Evolutionary conservation across 2,329 filamentous ascomycete genomes (phyloP), one percentile per base, ranked within the genome.

Genomic region (Xylogone sp.): DNA sequence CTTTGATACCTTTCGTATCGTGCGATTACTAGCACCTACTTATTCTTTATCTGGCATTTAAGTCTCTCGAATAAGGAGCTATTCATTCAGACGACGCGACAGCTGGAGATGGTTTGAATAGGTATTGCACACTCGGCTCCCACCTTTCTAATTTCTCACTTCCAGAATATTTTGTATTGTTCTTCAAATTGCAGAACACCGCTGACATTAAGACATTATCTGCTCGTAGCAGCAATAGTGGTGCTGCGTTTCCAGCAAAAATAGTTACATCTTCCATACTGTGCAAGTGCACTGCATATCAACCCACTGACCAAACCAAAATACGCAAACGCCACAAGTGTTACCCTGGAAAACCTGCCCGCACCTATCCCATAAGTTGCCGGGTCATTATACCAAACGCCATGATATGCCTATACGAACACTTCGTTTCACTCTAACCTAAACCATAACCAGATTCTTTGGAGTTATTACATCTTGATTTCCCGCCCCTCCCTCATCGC

Each of bases 361-460:
- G 43, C 24, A 45, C 16, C 19, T 45, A 45, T 29, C 43, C 24
- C 18, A 45, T 39, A 16, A 9, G n/a, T 9, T 39, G 6, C 21
- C 10, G 34, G 8, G 34, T 16, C 34, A 18, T 39, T 39, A 6
- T 16, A 39, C 13, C 8, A 39, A 56, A 57, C 55, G 46, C 57
- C 55, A 45, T 48, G 57, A 55, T 57, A 57, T 55, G 53, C 53
- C 43, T 29, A 42, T 22, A 18, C 19, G 21, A 21, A 24, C 9
- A 34, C 31, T 42, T 13, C n/a, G 3, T 16, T 10, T n/a, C 18
- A 24, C 18, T 31, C 39, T 48, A 42, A 13, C 34, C 22, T 55
- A 62, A 34, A 62, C 60, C 60, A 62, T 62, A 19, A 62, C 54
- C 24, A 62, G 43, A 43, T 53, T 57, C 4, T 50, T 49, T 34